Evolutionary conservation across 192 early-diverging fungal species (phyloP).

Genomic region (Coemansia sp.): DNA sequence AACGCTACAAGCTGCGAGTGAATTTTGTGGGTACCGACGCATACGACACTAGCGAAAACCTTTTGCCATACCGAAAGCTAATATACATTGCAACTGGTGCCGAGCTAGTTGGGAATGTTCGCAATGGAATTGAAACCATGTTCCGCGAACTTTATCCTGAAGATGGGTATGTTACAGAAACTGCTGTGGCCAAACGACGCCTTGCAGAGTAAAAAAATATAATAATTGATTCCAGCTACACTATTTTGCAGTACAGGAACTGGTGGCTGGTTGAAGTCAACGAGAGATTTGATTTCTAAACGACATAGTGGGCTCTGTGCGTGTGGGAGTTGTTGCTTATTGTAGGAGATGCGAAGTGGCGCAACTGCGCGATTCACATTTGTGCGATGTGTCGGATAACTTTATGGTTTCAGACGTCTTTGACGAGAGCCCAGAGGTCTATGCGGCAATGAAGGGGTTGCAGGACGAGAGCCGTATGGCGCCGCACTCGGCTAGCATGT

Average conservation of each 20-base stretch:
- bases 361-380: slow-evolving; percentile 37
- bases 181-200: too few species aligned
- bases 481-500: background rate
- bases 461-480: background rate
- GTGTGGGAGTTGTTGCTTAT: too few species aligned
- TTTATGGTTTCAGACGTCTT: slow-evolving; percentile 46
- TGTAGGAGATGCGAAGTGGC: slow-evolving; percentile 28
- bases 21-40: slow-evolving; percentile 45
- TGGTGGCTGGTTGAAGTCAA: background rate
- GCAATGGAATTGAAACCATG: slow-evolving; percentile 24
- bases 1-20: slow-evolving; percentile 48
- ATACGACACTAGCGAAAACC: slow-evolving; percentile 33
- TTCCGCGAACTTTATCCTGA: slow-evolving; percentile 41
- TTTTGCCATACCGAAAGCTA: slow-evolving; percentile 40
- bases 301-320: background rate
- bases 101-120: slow-evolving; percentile 30
- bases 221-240: background rate
- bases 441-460: slow-evolving; percentile 40
- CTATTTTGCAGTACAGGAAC: background rate
- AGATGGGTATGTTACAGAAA: slow-evolving; percentile 32
- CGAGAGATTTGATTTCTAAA: background rate
- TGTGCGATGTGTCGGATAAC: slow-evolving; percentile 49
- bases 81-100: slow-evolving; percentile 27
- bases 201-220: background rate
- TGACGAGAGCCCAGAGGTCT: slow-evolving; percentile 46